Evolutionary conservation across 371 early-diverging fungal species (phyloP).

Genomic region (Lichtheimia ramosa): DNA sequence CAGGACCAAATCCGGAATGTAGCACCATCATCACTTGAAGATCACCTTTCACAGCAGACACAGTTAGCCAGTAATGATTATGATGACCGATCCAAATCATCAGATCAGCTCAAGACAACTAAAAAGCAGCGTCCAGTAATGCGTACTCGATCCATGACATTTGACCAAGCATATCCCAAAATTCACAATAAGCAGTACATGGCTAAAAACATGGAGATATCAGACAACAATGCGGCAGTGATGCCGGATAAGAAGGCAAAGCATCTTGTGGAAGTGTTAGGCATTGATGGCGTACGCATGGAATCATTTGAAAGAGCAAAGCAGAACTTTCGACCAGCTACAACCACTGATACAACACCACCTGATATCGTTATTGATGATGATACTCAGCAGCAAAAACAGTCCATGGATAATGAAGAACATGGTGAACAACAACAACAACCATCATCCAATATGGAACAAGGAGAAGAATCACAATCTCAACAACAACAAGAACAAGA

Average conservation of each 20-base stretch:
- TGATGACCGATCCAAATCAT: neutral
- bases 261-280: slow-evolving; percentile 45
- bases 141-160: slow-evolving; percentile 4
- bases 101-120: neutral
- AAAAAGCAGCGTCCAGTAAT: slow-evolving; percentile 1
- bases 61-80: no score
- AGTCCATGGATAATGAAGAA: neutral
- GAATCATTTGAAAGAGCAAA: slow-evolving; percentile 22
- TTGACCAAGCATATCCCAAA: neutral
- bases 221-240: neutral
- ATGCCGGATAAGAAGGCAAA: neutral
- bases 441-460: neutral
- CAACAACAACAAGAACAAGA: slow-evolving; percentile 1
- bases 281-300: slow-evolving; percentile 39
- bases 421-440: neutral
- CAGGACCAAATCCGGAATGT: slow-evolving; percentile 26
- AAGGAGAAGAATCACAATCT: neutral
- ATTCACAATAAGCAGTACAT: neutral
- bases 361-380: neutral
- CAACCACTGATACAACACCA: no score
- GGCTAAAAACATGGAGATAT: neutral
- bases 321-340: slow-evolving; percentile 6
- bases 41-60: neutral
- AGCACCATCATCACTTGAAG: neutral
- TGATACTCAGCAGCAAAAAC: neutral